Evolutionary conservation across 2,329 filamentous ascomycete genomes (phyloP), one percentile per base, ranked within the genome.

Genomic region (Lomentospora prolificans): DNA sequence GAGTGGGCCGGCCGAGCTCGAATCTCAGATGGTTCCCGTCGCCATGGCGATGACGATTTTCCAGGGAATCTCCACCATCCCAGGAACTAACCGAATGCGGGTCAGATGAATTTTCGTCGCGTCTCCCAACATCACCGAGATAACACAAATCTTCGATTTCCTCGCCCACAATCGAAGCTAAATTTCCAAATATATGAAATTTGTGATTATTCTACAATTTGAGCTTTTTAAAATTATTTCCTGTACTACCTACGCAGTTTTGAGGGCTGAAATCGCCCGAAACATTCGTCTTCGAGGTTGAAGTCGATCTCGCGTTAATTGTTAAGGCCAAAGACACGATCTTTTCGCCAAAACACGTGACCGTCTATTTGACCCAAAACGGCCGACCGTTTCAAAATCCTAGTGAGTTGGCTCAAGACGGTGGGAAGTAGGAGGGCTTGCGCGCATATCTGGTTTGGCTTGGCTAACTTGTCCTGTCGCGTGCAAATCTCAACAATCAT

Each of bases 21-120:
- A 3, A 14, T 9, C 14, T 17, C 14, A 12, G 12, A 22, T 7
- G 19, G 5, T 7, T 14, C 24, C 24, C 41, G 52, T 54, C 52
- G 52, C 52, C 52, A 54, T 54, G 52, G 52, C 24, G 36, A 54
- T 36, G 33, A 44, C 8, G 41, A 30, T 54, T 54, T 44, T 54
- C 52, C 52, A 36, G 52, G 52, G 36, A 46, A 54, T 31, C 52
- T 44, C 52, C 52, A 54, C 36, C 17, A 22, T 10, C n/a, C 36
- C 24, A 46, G 24, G 30, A 28, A 19, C 52, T 54, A 46, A 22
- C 36, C 52, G 8, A 46, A 28, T 54, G 22, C 25, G 52, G 52
- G 28, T 24, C 36, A 7, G 24, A 14, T 3, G n/a, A 14, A 28
- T 46, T 41, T 4, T 19, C 22, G 52, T 54, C 52, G 36, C 52